Conservation (phyloP, 768 basidiomycete species). For the Leccinum boreale region DNA sequence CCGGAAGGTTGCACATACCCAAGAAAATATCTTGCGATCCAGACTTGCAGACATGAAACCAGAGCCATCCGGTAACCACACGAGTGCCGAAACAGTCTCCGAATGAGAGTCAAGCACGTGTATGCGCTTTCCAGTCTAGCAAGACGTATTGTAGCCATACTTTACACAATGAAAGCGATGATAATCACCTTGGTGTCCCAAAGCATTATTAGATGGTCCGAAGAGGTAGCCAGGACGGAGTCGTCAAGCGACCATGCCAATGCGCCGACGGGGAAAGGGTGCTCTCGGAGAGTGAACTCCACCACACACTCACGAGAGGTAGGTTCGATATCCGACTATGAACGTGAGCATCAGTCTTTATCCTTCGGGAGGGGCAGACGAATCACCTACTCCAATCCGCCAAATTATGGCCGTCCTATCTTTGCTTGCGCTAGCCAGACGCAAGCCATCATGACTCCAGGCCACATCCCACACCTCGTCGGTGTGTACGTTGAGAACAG, state of each 20-base stretch:
- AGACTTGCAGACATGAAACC: slow-evolving; percentile 89
- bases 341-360: slow-evolving; percentile 3
- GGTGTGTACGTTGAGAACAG: slow-evolving; percentile 78
- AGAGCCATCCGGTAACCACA: slow-evolving; percentile 84
- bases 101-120: slow-evolving; percentile 65
- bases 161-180: neutral
- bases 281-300: slow-evolving; percentile 66
- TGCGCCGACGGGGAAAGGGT: slow-evolving; percentile 72
- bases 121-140: slow-evolving; percentile 71
- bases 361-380: neutral
- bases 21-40: slow-evolving; percentile 79
- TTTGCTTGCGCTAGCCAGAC: slow-evolving; percentile 83
- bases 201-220: slow-evolving; percentile 79
- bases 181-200: slow-evolving; percentile 83
- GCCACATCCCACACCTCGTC: slow-evolving; percentile 96
- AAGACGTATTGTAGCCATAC: slow-evolving; percentile 10
- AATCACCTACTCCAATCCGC: slow-evolving; percentile 67
- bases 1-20: slow-evolving; percentile 51
- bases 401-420: slow-evolving; percentile 90
- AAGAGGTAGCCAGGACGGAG: slow-evolving; percentile 73
- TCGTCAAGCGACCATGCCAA: slow-evolving; percentile 95
- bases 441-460: slow-evolving; percentile 89
- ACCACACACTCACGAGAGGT: slow-evolving; percentile 57
- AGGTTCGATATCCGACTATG: slow-evolving; percentile 45
- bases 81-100: slow-evolving; percentile 82